phyloP scores from a whole-genome alignment of 108 stramenopile genomes.

The Cyclotella choctawhatcheeana region DNA sequence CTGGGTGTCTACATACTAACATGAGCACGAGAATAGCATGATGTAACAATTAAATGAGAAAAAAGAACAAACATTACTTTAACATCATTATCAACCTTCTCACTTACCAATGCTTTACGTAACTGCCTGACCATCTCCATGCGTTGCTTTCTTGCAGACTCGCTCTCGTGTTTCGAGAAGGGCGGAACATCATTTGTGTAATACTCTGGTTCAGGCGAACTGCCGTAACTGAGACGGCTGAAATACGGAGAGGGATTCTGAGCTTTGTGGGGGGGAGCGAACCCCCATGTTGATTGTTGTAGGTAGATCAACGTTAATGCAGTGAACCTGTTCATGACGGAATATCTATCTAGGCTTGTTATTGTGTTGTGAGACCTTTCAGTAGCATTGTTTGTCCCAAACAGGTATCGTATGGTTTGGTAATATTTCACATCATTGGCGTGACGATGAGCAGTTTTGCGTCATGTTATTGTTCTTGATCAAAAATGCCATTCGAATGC shows the following conservation, averaged over 20 bases:
- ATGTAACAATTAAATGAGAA: too few relatives aligned
- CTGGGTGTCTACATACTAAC: background rate
- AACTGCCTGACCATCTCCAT: constrained; percentile 46
- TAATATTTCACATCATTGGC: too few relatives aligned
- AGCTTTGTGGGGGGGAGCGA: background rate
- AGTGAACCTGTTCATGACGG: constrained; percentile 6
- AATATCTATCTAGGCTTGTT: too few relatives aligned
- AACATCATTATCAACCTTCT: too few relatives aligned
- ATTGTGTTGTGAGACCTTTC: background rate
- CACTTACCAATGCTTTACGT: constrained; percentile 36
- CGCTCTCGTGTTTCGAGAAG: constrained; percentile 34
- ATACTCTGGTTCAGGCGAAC: background rate
- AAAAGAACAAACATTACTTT: too few relatives aligned
- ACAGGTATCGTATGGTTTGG: background rate
- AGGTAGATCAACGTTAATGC: background rate
- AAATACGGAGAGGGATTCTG: background rate
- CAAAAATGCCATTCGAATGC: too few relatives aligned
- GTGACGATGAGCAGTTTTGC: background rate
- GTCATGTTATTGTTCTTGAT: background rate
- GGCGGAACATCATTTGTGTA: constrained; percentile 40
- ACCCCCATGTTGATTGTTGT: background rate
- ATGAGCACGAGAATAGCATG: constrained; percentile 24
- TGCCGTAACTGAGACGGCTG: constrained; percentile 1
- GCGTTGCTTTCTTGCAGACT: constrained; percentile 17
- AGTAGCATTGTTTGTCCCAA: background rate